These are phyloP conservation scores for Mortierella sp. DNA, from an alignment of 371 early-diverging fungal species.

Conservation along the genomic window DNA sequence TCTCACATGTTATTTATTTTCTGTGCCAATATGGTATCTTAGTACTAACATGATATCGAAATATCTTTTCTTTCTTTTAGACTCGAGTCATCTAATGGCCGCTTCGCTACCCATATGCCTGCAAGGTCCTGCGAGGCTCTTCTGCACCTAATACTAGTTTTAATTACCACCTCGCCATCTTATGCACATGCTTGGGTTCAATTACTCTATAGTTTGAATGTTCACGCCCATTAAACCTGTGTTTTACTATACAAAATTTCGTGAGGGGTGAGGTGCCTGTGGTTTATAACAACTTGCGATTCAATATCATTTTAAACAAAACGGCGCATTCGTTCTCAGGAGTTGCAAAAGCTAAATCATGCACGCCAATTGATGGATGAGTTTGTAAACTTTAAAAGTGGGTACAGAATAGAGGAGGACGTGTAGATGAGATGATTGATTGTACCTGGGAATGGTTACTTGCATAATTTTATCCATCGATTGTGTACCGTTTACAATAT, in stretches of 20 bases:
- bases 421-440: neutral
- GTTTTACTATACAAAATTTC: too few relatives aligned
- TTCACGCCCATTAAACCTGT: neutral
- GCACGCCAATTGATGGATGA: too few relatives aligned
- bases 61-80: neutral
- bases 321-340: too few relatives aligned
- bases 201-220: neutral
- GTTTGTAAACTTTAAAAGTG: too few relatives aligned
- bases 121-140: neutral
- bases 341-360: too few relatives aligned
- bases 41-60: neutral
- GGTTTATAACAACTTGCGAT: too few relatives aligned
- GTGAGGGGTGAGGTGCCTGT: too few relatives aligned
- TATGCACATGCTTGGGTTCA: neutral
- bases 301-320: too few relatives aligned
- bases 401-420: too few relatives aligned
- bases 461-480: slow-evolving; percentile 2
- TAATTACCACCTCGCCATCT: slow-evolving; percentile 1
- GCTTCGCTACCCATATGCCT: neutral
- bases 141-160: neutral
- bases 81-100: slow-evolving; percentile 7
- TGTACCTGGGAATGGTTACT: neutral
- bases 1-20: neutral
- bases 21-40: neutral
- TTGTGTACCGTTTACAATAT: neutral